These are phyloP conservation scores for Noccaea bulbosa DNA, from an alignment of 345 rosid species.

Conservation along the genomic window DNA sequence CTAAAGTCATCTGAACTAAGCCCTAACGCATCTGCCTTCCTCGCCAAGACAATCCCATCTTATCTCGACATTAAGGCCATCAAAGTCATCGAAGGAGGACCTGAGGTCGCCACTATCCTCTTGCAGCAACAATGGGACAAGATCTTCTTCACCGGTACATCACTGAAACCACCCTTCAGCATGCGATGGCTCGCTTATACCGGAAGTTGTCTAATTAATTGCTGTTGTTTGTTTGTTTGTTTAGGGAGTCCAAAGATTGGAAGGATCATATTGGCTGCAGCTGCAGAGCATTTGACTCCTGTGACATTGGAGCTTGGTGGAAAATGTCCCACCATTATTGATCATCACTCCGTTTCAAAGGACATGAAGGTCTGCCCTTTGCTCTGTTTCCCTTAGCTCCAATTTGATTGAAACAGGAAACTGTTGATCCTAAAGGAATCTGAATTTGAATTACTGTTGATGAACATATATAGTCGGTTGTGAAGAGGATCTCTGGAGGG, in stretches of 20 bases:
- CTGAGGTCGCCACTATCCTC: conserved; percentile 56
- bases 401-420: conserved; percentile 5
- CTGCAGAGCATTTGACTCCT: conserved; percentile 82
- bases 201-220: neutral
- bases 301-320: conserved; percentile 92
- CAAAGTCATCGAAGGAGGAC: conserved; percentile 70
- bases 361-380: conserved; percentile 55
- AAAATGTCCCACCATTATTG: conserved; percentile 76
- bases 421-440: neutral
- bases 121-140: conserved; percentile 84
- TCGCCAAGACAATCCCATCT: conserved; percentile 54
- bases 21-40: conserved; percentile 63
- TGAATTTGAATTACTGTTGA: conserved; percentile 41
- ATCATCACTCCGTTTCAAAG: conserved; percentile 50
- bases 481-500: conserved; percentile 75
- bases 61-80: conserved; percentile 76
- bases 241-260: conserved; percentile 81
- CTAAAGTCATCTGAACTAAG: conserved; percentile 81
- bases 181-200: neutral
- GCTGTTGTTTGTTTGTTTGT: conserved; percentile 10
- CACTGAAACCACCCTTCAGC: neutral
- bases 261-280: conserved; percentile 69
- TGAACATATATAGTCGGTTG: conserved; percentile 40
- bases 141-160: conserved; percentile 80
- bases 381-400: conserved; percentile 22